phyloP scores from a whole-genome alignment of 2,329 filamentous ascomycete genomes.

The Phialocephala subalpina region DNA sequence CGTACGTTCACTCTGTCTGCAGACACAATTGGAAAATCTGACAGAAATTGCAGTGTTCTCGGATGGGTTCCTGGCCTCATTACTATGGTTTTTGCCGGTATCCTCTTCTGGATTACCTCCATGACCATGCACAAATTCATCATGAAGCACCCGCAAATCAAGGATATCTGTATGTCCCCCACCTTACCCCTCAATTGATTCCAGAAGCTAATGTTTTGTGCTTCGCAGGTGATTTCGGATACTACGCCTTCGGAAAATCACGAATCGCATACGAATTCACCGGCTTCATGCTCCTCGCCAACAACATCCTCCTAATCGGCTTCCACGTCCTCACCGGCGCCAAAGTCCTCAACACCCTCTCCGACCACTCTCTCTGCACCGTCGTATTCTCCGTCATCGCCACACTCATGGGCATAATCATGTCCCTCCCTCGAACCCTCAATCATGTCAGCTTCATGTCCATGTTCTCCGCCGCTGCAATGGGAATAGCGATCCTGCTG shows the following conservation, averaged over 20 bases:
- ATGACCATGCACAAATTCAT: conserved; percentile 60
- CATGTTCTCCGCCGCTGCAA: conserved; percentile 52
- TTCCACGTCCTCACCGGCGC: conserved; percentile 59
- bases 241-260: conserved; percentile 54
- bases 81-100: conserved; percentile 53
- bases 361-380: conserved; percentile 56
- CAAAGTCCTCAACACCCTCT: conserved; percentile 57
- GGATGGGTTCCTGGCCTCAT: conserved; percentile 56
- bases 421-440: conserved; percentile 54
- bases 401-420: conserved; percentile 54
- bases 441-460: conserved; percentile 59
- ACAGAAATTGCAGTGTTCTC: conserved; percentile 45
- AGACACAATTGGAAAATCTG: not conserved
- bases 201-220: not conserved
- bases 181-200: not conserved
- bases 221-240: conserved; percentile 52
- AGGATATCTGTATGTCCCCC: conserved; percentile 52
- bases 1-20: conserved; percentile 42
- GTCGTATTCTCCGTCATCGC: conserved; percentile 56
- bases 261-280: conserved; percentile 54
- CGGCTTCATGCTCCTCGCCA: conserved; percentile 56
- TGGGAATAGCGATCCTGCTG: conserved; percentile 57
- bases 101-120: conserved; percentile 58
- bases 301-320: conserved; percentile 59
- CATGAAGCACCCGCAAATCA: conserved; percentile 59